Evolutionary conservation across 345 rosid species (phyloP).

Genomic region (Pugionium cornutum): DNA sequence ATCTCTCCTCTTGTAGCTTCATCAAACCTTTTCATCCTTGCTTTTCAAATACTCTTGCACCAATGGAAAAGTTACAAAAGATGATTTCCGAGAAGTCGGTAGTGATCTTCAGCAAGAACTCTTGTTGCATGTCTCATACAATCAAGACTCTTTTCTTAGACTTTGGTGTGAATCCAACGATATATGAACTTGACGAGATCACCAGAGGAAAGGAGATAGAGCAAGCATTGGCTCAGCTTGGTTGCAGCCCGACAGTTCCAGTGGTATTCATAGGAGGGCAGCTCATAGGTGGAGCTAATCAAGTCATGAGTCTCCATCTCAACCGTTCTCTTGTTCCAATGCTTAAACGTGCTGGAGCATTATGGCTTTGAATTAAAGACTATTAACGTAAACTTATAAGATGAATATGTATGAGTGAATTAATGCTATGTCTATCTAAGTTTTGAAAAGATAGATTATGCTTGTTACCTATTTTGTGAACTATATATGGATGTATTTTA

Average conservation of each 20-base stretch:
- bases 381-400: too few species aligned
- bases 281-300: slow-evolving; percentile 83
- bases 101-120: too few species aligned
- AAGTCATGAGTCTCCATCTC: too few species aligned
- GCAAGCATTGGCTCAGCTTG: slow-evolving; percentile 66
- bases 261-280: slow-evolving; percentile 78
- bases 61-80: slow-evolving; percentile 58
- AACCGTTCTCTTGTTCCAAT: slow-evolving; percentile 66
- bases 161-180: slow-evolving; percentile 65
- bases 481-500: too few species aligned
- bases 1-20: neutral
- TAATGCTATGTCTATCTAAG: slow-evolving; percentile 23
- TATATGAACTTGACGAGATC: slow-evolving; percentile 75
- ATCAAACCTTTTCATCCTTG: neutral
- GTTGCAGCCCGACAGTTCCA: slow-evolving; percentile 67
- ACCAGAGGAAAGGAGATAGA: slow-evolving; percentile 65
- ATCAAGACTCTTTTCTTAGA: too few species aligned
- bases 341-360: too few species aligned
- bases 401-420: slow-evolving; percentile 11
- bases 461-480: slow-evolving; percentile 5
- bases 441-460: slow-evolving; percentile 30
- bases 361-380: too few species aligned
- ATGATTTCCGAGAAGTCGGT: too few species aligned
- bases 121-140: too few species aligned
- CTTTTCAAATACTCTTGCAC: slow-evolving; percentile 1